Conservation (phyloP, 208 protist genomes). For the Leishmania martiniquensis region DNA sequence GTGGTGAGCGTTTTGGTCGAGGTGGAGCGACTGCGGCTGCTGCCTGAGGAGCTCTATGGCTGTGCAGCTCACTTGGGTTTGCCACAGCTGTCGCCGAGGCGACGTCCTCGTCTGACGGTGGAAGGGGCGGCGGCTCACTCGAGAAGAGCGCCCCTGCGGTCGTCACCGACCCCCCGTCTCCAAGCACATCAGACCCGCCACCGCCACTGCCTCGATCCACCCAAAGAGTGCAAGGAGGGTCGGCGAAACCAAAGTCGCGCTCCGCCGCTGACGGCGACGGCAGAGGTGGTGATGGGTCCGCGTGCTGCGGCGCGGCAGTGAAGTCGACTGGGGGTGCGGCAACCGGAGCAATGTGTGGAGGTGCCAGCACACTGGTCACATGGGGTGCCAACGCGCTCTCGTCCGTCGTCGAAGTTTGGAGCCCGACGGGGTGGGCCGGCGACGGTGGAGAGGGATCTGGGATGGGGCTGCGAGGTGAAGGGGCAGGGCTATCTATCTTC, state of each 20-base stretch:
- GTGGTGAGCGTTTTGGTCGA: neutral
- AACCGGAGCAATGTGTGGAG: neutral
- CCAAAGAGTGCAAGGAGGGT: constrained; percentile 10
- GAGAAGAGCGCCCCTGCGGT: constrained; percentile 1
- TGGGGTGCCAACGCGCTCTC: neutral
- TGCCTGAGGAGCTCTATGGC: neutral
- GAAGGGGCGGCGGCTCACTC: constrained; percentile 26
- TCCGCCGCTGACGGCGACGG: neutral
- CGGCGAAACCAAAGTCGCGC: constrained; percentile 14
- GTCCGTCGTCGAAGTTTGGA: neutral
- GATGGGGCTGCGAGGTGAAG: neutral
- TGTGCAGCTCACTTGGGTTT: neutral
- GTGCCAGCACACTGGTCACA: too few relatives aligned
- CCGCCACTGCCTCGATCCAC: neutral
- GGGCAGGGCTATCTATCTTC: neutral
- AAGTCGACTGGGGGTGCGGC: neutral
- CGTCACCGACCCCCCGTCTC: neutral
- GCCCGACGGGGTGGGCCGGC: neutral
- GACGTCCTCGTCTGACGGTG: constrained; percentile 9
- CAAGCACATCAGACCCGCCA: neutral
- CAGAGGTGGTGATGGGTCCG: neutral
- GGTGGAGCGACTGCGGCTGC: neutral
- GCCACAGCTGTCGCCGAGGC: neutral
- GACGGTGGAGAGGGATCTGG: neutral
- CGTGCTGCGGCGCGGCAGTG: neutral